Evolutionary conservation across 495 filamentous ascomycete genomes (phyloP).

Genomic region (Geopyxis carbonaria): DNA sequence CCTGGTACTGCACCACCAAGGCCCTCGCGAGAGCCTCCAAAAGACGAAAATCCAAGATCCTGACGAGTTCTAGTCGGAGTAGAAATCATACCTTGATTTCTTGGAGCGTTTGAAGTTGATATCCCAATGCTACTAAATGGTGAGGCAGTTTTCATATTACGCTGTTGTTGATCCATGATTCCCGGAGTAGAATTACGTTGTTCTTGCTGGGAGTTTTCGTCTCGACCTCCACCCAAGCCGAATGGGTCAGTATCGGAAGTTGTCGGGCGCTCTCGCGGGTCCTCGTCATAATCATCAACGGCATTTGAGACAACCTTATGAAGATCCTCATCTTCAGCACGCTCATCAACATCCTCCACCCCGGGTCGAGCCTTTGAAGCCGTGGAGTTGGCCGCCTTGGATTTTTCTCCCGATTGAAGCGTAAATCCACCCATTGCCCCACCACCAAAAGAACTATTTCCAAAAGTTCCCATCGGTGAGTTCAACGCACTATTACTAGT

Average conservation of each 20-base stretch:
- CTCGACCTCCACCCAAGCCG: constrained; percentile 33
- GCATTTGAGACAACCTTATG: neutral
- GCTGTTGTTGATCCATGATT: constrained; percentile 40
- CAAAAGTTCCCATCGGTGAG: constrained; percentile 25
- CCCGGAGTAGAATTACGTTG: constrained; percentile 21
- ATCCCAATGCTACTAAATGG: constrained; percentile 25
- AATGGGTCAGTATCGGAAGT: constrained; percentile 68
- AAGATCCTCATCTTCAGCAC: constrained; percentile 9
- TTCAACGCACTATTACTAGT: constrained; percentile 18
- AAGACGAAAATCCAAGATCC: constrained; percentile 70
- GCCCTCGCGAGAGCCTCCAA: constrained; percentile 45
- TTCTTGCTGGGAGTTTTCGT: constrained; percentile 38
- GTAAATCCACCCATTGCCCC: constrained; percentile 23
- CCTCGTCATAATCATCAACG: constrained; percentile 23
- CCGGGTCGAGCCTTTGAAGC: constrained; percentile 27
- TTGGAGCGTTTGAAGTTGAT: constrained; percentile 33
- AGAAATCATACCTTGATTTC: constrained; percentile 16
- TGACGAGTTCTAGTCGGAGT: constrained; percentile 25
- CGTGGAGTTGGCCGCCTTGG: constrained; percentile 23
- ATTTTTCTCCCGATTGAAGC: constrained; percentile 20
- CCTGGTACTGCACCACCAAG: constrained; percentile 14
- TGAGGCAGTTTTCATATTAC: constrained; percentile 35
- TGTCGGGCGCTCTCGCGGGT: constrained; percentile 38
- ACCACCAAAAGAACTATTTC: constrained; percentile 22
- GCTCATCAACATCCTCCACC: constrained; percentile 20